Base-by-base conservation (phyloP, 2,329 filamentous ascomycete genomes). In the Emmonsiellopsis sp. region DNA sequence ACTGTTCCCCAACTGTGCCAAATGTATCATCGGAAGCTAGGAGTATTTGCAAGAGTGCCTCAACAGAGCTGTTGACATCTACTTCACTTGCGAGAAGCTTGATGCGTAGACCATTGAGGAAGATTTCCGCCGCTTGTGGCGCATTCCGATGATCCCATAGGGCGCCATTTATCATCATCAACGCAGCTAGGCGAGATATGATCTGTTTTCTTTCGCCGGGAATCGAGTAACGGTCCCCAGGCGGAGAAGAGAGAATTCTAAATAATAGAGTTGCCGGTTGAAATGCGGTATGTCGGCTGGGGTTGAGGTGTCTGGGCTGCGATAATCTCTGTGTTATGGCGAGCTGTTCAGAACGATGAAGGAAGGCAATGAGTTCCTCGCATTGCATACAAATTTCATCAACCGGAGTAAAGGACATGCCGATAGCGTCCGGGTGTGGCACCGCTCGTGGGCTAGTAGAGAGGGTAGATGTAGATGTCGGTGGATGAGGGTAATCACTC, bases 101-200 rank as follows among this genome's bases (percentile, higher is more conserved):
- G 42, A 61, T 60, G 43, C 66, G 58, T 5, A 70, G 57, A 6
- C 62, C 65, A 33, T 47, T 48, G n/a, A 72, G 62, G 53, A 71
- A 72, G 5, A 57, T 56, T 21, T 66, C 66, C 10, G 61, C 63
- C 36, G 60, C 60, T 6, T 53, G 55, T 0, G 61, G 58, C 7
- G 65, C 63, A 39, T 63, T 61, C 13, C 70, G 63, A 49, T 72
- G 70, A 56, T 73, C 68, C 69, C 69, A 73, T 9, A 72, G 59
- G 5, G 65, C 68, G 5, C 65, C 64, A 53, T 72, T 72, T 48
- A 72, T 58, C 52, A 66, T 70, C 49, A 71, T 65, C 33, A 72
- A 49, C 1, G 64, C 59, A 9, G 64, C 66, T 1, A 71, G 53
- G 17, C 68, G 65, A 17, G 68, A 60, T 43, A 71, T 63, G 48